A percentile compares a stretch with the other conserved stretches of the same genome.
phyloP scores from a whole-genome alignment of 441 rosid genomes.

The Hura crepitans region DNA sequence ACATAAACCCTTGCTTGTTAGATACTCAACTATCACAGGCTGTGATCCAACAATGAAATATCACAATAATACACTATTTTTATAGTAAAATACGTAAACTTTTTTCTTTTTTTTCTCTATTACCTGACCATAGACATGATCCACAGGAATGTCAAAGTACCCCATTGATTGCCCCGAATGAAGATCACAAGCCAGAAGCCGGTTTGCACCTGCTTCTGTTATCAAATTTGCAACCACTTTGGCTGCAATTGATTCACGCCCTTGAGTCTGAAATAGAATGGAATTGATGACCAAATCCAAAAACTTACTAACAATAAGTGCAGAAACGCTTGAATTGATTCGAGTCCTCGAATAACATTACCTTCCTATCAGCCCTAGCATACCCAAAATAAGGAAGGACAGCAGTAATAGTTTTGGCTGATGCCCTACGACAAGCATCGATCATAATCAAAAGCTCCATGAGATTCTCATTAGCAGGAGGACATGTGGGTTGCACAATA shows the following conservation, averaged over 20 bases:
- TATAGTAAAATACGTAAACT: too few relatives aligned
- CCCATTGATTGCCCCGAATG: slow-evolving; percentile 99
- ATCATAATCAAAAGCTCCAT: slow-evolving; percentile 93
- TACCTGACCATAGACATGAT: slow-evolving; percentile 96
- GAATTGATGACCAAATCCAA: background rate
- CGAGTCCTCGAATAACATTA: too few relatives aligned
- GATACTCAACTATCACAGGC: slow-evolving; percentile 97
- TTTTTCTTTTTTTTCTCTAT: background rate
- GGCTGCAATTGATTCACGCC: slow-evolving; percentile 95
- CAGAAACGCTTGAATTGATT: too few relatives aligned
- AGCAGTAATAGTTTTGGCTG: slow-evolving; percentile 87
- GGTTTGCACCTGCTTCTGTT: slow-evolving; percentile 90
- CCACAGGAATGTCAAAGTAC: slow-evolving; percentile 94
- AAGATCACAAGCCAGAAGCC: slow-evolving; percentile 96
- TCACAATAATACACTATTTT: too few relatives aligned
- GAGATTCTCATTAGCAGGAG: slow-evolving; percentile 96
- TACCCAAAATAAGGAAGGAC: slow-evolving; percentile 99
- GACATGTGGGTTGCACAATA: slow-evolving; percentile 92
- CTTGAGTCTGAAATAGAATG: slow-evolving; percentile 68
- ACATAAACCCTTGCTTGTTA: slow-evolving; percentile 83
- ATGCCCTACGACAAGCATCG: slow-evolving; percentile 97
- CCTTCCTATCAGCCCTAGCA: slow-evolving; percentile 99
- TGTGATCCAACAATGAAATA: slow-evolving; percentile 30
- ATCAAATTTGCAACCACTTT: slow-evolving; percentile 69
- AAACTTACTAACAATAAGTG: too few relatives aligned